phyloP scores from a whole-genome alignment of 2,329 filamentous ascomycete species.

The Hymenoscyphus salicellus region DNA sequence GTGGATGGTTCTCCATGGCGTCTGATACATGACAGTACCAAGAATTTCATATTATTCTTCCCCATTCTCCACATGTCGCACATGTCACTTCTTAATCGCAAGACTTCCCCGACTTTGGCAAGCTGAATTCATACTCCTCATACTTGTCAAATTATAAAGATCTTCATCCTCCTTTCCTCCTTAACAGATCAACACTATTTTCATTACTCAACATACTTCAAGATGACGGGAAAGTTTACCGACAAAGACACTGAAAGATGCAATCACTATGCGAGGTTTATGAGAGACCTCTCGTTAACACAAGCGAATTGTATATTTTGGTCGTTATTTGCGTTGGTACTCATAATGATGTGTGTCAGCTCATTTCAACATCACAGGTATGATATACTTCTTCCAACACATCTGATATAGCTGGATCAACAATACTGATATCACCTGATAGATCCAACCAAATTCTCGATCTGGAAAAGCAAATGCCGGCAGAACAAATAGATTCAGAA shows the following conservation, averaged over 20 bases:
- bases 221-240: constrained; percentile 38
- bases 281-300: constrained; percentile 41
- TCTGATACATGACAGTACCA: neutral
- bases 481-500: constrained; percentile 27
- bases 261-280: constrained; percentile 45
- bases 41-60: neutral
- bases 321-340: constrained; percentile 44
- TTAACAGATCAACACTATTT: neutral
- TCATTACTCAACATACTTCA: constrained; percentile 18
- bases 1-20: neutral
- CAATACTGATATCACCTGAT: neutral
- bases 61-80: neutral
- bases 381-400: neutral
- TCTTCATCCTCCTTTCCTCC: neutral
- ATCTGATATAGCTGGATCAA: neutral
- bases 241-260: constrained; percentile 37
- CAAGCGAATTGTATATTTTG: constrained; percentile 49
- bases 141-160: neutral
- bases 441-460: constrained; percentile 26
- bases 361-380: constrained; percentile 37
- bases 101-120: neutral
- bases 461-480: constrained; percentile 14
- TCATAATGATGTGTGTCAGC: constrained; percentile 45
- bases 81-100: neutral
- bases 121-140: neutral